phyloP scores from a whole-genome alignment of 306 rosid species.

The Rosa persica region DNA sequence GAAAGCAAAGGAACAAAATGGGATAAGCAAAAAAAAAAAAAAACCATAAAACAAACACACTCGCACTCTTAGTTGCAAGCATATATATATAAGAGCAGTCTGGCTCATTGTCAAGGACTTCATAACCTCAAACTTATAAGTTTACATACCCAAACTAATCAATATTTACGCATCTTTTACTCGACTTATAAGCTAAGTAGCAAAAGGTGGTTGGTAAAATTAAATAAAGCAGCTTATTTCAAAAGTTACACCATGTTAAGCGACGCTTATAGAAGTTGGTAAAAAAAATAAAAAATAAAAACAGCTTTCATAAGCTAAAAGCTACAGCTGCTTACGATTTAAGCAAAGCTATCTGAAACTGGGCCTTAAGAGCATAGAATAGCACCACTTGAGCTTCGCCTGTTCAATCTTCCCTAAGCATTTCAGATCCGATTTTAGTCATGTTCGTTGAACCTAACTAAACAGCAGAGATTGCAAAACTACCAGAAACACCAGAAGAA shows the following conservation, averaged over 20 bases:
- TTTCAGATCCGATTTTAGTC: not conserved
- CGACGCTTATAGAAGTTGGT: too few species aligned
- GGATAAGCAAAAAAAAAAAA: not conserved
- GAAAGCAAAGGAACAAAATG: not conserved
- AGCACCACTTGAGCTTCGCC: not conserved
- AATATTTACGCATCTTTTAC: not conserved
- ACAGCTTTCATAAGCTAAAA: too few species aligned
- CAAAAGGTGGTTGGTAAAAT: too few species aligned
- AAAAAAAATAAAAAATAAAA: too few species aligned
- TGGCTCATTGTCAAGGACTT: not conserved
- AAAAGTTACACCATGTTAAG: too few species aligned
- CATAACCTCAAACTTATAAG: not conserved
- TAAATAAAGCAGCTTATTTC: too few species aligned
- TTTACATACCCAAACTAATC: not conserved
- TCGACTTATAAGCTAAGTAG: too few species aligned
- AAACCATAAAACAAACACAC: not conserved
- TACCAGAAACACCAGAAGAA: not conserved
- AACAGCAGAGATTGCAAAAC: not conserved
- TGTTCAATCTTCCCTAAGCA: conserved; percentile 2
- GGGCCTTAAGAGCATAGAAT: not conserved
- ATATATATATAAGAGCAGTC: not conserved
- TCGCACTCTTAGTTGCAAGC: not conserved
- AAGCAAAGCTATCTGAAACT: too few species aligned
- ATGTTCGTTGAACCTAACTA: not conserved
- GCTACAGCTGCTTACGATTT: too few species aligned